Evolutionary conservation across 1,284 basidiomycete species (phyloP).

Genomic region (Papiliotrema flavescens): DNA sequence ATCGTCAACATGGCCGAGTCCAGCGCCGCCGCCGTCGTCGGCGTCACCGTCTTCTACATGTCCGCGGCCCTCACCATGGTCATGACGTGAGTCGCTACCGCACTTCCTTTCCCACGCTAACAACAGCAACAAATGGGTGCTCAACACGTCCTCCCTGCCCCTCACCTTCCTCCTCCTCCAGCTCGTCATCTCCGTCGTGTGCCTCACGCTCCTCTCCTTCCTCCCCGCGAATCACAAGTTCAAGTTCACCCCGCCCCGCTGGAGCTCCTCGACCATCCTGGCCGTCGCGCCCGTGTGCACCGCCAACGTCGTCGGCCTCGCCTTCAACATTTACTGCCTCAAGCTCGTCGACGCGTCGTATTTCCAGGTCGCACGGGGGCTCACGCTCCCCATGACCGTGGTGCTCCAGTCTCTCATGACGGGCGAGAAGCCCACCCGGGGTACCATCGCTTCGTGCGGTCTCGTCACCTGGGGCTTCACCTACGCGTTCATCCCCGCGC

Average conservation of each 20-base stretch:
- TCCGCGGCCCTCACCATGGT: slow-evolving; percentile 58
- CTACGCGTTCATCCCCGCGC: slow-evolving; percentile 11
- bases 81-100: slow-evolving; percentile 17
- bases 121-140: slow-evolving; percentile 46
- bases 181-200: slow-evolving; percentile 62
- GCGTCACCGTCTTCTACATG: slow-evolving; percentile 75
- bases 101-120: neutral
- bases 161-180: slow-evolving; percentile 67
- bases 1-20: neutral
- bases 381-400: slow-evolving; percentile 13
- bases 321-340: slow-evolving; percentile 72
- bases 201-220: slow-evolving; percentile 36
- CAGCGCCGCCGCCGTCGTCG: slow-evolving; percentile 51
- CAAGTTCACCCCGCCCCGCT: slow-evolving; percentile 15
- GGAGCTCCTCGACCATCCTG: slow-evolving; percentile 21
- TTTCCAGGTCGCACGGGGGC: slow-evolving; percentile 59
- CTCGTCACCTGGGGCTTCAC: slow-evolving; percentile 33
- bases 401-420: slow-evolving; percentile 26
- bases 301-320: slow-evolving; percentile 58
- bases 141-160: slow-evolving; percentile 64
- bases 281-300: slow-evolving; percentile 27
- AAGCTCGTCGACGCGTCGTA: slow-evolving; percentile 71
- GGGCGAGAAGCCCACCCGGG: slow-evolving; percentile 12
- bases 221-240: slow-evolving; percentile 1
- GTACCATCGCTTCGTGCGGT: slow-evolving; percentile 20